Evolutionary conservation across 1,284 basidiomycete genomes (phyloP), one percentile per base, ranked within the genome.

Genomic region (Malassezia caprae): DNA sequence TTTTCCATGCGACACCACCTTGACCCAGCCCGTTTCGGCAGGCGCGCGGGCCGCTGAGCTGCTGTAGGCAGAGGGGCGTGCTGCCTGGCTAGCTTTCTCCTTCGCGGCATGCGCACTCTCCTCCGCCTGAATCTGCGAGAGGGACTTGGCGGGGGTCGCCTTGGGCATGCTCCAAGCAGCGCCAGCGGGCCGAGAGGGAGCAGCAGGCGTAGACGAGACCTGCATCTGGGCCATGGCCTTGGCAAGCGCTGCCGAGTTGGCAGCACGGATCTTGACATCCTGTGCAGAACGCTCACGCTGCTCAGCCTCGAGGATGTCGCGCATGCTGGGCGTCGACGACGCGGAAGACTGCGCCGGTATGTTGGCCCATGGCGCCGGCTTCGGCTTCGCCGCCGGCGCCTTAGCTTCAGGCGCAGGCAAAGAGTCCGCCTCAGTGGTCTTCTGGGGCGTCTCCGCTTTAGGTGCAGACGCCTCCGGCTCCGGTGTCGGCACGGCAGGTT

Each of bases 71-170:
- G 32, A 26, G 23, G 51, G 23, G 34, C 90, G 7, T 85, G 84
- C 90, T 39, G 74, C 69, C 53, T 65, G 64, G 8, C 72, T 75
- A 1, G 78, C 80, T 44, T 63, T 62, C 51, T 78, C 73, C 30
- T 59, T 61, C 17, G 65, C 61, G 3, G 64, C 62, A 1, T 62
- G 60, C 53, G 63, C 94, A 86, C 60, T 46, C 31, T 99, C 93
- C 69, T 98, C 93, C 75, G 96, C 90, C 75, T 96, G 89, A 44
- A 98, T 98, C 78, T 98, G 90, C 79, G 91, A 94, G 83, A 98
- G 86, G 2, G 88, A 88, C 81, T 91, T 96, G 78, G 90, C 93
- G 7, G 82, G 78, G 3, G 64, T 51, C 4, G 60, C 27, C 43
- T 55, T 48, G 15, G 41, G 47, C 28, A 50, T n/a, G 28, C 31